These are phyloP conservation scores for Podospora comata DNA, from an alignment of 495 filamentous ascomycete genomes.

Conservation along the genomic window DNA sequence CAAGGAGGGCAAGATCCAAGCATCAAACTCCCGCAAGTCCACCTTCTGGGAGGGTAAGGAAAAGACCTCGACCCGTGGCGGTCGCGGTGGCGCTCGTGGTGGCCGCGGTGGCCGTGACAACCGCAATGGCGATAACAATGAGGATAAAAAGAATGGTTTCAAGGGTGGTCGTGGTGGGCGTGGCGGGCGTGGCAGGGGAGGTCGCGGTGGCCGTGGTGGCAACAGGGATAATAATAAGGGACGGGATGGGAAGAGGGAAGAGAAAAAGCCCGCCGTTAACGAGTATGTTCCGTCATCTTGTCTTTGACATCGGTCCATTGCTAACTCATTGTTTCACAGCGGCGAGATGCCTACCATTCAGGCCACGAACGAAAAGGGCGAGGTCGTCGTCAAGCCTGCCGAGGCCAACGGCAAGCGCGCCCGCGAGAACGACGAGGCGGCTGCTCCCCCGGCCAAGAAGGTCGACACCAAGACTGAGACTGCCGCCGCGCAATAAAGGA, in stretches of 20 bases:
- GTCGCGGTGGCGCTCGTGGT: constrained; percentile 36
- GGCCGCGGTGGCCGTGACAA: constrained; percentile 41
- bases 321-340: constrained; percentile 29
- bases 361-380: constrained; percentile 30
- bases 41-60: constrained; percentile 40
- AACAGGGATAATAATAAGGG: constrained; percentile 32
- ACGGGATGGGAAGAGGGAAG: constrained; percentile 29
- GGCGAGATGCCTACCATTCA: constrained; percentile 26
- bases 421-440: constrained; percentile 40
- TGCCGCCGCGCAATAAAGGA: constrained; percentile 16
- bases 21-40: constrained; percentile 34
- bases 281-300: constrained; percentile 22
- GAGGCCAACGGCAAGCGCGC: constrained; percentile 41
- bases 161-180: constrained; percentile 40
- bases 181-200: constrained; percentile 38
- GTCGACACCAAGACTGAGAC: constrained; percentile 44
- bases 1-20: constrained; percentile 63
- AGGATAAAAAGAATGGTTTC: constrained; percentile 62
- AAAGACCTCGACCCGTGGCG: constrained; percentile 32
- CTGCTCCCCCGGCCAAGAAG: constrained; percentile 47
- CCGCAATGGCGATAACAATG: constrained; percentile 57
- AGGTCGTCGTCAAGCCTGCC: constrained; percentile 34
- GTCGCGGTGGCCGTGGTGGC: constrained; percentile 40
- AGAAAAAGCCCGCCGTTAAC: constrained; percentile 20
- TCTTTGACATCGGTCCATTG: background rate